A percentile compares a stretch with the other conserved stretches of the same genome.
phyloP scores from a whole-genome alignment of 2,329 filamentous ascomycete genomes.

The Colletotrichum coccodes region DNA sequence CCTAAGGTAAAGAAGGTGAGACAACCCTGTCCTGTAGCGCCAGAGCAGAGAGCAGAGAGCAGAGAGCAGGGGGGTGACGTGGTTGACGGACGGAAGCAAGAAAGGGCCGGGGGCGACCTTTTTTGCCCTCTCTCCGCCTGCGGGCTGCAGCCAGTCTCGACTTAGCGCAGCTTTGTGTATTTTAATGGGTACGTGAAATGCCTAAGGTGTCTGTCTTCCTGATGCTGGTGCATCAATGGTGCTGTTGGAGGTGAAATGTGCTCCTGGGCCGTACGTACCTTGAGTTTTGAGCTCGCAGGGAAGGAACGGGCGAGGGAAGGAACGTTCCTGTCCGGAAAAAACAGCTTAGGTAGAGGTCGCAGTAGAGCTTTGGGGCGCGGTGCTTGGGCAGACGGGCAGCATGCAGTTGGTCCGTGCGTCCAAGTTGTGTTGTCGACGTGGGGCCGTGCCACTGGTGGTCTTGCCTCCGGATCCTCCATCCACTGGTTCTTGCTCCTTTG shows the following conservation, averaged over 20 bases:
- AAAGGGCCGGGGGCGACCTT: neutral
- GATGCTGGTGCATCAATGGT: too few relatives aligned
- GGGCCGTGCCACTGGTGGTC: slow-evolving; percentile 13
- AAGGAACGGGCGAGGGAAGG: neutral
- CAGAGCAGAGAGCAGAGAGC: neutral
- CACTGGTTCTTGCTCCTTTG: neutral
- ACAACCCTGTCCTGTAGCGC: slow-evolving; percentile 28
- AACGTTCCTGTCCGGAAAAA: neutral
- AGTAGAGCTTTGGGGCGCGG: neutral
- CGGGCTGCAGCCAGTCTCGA: neutral
- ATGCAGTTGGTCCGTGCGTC: slow-evolving; percentile 9
- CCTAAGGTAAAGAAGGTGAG: slow-evolving; percentile 2
- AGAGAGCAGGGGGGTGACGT: slow-evolving; percentile 29
- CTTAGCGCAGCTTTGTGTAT: neutral
- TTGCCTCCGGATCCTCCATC: neutral
- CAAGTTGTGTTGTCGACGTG: neutral
- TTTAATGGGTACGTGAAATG: neutral
- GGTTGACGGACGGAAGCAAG: slow-evolving; percentile 14
- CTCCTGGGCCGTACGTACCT: neutral
- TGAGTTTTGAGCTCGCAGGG: neutral
- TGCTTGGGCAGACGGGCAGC: slow-evolving; percentile 9
- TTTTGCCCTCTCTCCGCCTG: neutral
- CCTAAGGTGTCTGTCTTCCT: neutral
- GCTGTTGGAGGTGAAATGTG: too few relatives aligned
- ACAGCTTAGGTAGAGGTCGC: neutral